Conservation (phyloP, 306 rosid genomes). For the Cicer yamashitae region DNA sequence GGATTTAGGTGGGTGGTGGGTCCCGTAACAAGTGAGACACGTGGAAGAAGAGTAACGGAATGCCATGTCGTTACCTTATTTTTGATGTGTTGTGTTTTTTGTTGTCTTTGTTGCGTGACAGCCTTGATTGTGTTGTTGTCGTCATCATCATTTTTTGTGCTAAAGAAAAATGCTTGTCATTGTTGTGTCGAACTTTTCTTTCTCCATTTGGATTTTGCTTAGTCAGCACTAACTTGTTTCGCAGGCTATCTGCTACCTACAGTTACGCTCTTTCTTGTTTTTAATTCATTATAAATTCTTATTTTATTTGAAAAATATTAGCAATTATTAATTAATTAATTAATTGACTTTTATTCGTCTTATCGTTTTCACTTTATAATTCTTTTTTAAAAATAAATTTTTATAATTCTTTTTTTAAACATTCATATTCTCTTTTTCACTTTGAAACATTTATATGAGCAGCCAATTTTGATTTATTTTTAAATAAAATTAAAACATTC, state of each 20-base stretch:
- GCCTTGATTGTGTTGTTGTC: slow-evolving; percentile 36
- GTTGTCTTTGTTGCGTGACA: slow-evolving; percentile 46
- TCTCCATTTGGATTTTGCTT: background rate
- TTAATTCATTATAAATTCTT: background rate
- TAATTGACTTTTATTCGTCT: background rate
- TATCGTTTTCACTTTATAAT: background rate
- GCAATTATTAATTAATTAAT: background rate
- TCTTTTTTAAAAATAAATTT: background rate
- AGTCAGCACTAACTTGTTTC: slow-evolving; percentile 18
- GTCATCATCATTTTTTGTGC: background rate
- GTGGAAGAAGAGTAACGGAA: background rate
- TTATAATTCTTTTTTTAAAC: background rate
- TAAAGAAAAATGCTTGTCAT: background rate
- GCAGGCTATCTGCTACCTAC: slow-evolving; percentile 16
- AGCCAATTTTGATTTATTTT: background rate
- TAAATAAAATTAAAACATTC: background rate
- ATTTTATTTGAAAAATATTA: no score
- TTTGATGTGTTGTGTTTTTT: background rate
- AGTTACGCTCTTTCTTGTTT: background rate
- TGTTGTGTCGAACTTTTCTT: slow-evolving; percentile 37
- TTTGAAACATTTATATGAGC: no score
- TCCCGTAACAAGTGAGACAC: background rate
- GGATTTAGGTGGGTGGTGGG: slow-evolving; percentile 42
- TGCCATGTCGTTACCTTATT: slow-evolving; percentile 31
- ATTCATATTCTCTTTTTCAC: background rate